Percentiles rank a stretch among this genome's conserved stretches.
phyloP scores from a whole-genome alignment of 352 stramenopile genomes.

The Pythium angustatum region DNA sequence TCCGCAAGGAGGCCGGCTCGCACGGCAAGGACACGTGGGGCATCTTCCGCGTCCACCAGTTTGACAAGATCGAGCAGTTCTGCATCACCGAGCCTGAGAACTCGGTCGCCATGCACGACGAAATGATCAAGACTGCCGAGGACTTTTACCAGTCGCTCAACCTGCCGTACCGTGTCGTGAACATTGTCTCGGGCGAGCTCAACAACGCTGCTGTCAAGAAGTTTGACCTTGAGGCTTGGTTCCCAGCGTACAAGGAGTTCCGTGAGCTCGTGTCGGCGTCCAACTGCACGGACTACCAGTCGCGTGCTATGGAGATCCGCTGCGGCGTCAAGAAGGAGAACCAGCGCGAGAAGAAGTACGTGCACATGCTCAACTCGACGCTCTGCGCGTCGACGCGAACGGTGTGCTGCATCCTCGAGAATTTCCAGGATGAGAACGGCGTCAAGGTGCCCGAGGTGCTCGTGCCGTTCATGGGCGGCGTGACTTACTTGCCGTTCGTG shows the following conservation, averaged over 20 bases:
- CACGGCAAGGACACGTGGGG: slow-evolving; percentile 99
- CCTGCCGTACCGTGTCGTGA: slow-evolving; percentile 99
- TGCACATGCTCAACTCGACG: slow-evolving; percentile 99
- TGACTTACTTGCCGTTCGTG: slow-evolving; percentile 99
- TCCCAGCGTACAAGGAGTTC: slow-evolving; percentile 98
- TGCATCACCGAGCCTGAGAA: slow-evolving; percentile 95
- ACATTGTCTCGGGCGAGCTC: slow-evolving; percentile 97
- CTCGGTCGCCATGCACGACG: slow-evolving; percentile 91
- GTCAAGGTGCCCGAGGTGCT: slow-evolving; percentile 97
- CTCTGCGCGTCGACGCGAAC: slow-evolving; percentile 98
- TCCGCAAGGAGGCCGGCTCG: slow-evolving; percentile 98
- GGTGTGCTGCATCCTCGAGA: slow-evolving; percentile 99
- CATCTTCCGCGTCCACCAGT: slow-evolving; percentile 99
- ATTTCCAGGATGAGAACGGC: slow-evolving; percentile 97
- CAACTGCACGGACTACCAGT: slow-evolving; percentile 99
- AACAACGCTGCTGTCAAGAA: slow-evolving; percentile 99
- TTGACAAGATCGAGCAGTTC: slow-evolving; percentile 99
- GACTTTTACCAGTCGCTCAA: slow-evolving; percentile 99
- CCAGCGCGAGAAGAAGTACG: slow-evolving; percentile 96
- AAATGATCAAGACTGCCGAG: slow-evolving; percentile 92
- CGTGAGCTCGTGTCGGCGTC: slow-evolving; percentile 99
- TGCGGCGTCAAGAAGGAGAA: slow-evolving; percentile 96
- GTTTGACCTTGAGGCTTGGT: slow-evolving; percentile 99
- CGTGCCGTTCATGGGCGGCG: slow-evolving; percentile 97
- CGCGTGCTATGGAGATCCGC: slow-evolving; percentile 96